Evolutionary conservation across 2,329 filamentous ascomycete species (phyloP).

Genomic region (Calonectria honghensis): DNA sequence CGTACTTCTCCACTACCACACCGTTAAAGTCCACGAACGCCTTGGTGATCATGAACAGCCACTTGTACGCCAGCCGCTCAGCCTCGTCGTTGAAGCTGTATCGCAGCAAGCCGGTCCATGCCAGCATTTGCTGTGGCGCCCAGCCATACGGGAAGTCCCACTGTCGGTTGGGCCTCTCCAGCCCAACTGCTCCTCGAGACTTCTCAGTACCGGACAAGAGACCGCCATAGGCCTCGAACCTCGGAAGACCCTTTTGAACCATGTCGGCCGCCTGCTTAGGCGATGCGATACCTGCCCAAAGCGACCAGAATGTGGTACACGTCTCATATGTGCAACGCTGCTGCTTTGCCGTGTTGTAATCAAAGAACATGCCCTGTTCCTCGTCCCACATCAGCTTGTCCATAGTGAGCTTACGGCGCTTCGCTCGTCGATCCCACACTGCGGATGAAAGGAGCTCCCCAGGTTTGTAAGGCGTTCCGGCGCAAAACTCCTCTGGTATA

Average conservation of each 20-base stretch:
- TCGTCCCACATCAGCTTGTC: conserved; percentile 97
- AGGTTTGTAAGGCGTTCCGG: conserved; percentile 76
- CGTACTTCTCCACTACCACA: conserved; percentile 98
- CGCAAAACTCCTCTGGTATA: conserved; percentile 89
- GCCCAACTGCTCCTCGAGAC: conserved; percentile 85
- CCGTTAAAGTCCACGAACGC: conserved; percentile 99
- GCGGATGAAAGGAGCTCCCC: conserved; percentile 87
- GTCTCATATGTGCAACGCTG: conserved; percentile 90
- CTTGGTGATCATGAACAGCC: conserved; percentile 98
- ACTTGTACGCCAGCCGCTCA: conserved; percentile 93
- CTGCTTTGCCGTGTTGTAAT: conserved; percentile 92
- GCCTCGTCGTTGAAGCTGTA: conserved; percentile 95
- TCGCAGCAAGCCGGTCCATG: conserved; percentile 93
- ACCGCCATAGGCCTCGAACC: conserved; percentile 91
- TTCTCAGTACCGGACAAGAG: conserved; percentile 92
- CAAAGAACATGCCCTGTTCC: conserved; percentile 95
- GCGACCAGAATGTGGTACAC: conserved; percentile 96
- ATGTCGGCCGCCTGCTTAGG: conserved; percentile 90
- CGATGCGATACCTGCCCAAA: conserved; percentile 94
- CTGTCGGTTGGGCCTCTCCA: conserved; percentile 93
- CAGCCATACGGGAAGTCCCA: conserved; percentile 99
- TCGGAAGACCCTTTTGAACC: conserved; percentile 87
- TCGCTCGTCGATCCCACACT: conserved; percentile 91
- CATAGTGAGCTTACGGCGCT: conserved; percentile 87
- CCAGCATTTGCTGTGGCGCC: conserved; percentile 98